These are phyloP conservation scores for Amanita thiersii DNA, from an alignment of 768 basidiomycete species.

Conservation along the genomic window DNA sequence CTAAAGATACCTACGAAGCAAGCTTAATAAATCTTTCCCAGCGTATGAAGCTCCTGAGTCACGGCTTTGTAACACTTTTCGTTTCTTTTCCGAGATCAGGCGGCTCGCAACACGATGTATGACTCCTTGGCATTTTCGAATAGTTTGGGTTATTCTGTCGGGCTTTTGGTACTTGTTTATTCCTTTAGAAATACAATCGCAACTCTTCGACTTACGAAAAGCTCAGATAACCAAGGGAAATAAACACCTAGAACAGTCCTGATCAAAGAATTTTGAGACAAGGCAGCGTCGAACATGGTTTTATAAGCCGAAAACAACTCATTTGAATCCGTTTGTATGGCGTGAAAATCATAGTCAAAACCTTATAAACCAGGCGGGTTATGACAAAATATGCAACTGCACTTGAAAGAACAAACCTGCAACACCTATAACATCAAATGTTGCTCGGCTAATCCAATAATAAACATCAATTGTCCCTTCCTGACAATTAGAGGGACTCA, in stretches of 20 bases:
- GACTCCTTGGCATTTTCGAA: conserved; percentile 48
- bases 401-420: conserved; percentile 43
- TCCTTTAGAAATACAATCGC: not conserved
- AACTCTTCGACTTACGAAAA: conserved; percentile 42
- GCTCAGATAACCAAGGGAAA: conserved; percentile 40
- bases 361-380: conserved; percentile 29
- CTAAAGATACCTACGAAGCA: conserved; percentile 49
- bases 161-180: conserved; percentile 36
- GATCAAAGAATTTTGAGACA: conserved; percentile 45
- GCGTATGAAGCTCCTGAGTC: conserved; percentile 40
- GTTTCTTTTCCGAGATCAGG: conserved; percentile 74
- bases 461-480: conserved; percentile 54
- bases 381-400: not conserved
- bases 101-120: conserved; percentile 68
- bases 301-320: conserved; percentile 74
- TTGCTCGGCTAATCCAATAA: conserved; percentile 75
- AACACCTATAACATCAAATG: conserved; percentile 89
- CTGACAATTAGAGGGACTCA: conserved; percentile 7
- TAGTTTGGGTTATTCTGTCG: conserved; percentile 36
- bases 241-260: conserved; percentile 47
- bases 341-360: conserved; percentile 82
- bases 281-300: conserved; percentile 74
- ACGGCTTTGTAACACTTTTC: conserved; percentile 55
- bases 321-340: conserved; percentile 73
- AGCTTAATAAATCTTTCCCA: conserved; percentile 71